Base-by-base conservation (phyloP, 179 eudicot genomes). In the Silene coronaria region DNA sequence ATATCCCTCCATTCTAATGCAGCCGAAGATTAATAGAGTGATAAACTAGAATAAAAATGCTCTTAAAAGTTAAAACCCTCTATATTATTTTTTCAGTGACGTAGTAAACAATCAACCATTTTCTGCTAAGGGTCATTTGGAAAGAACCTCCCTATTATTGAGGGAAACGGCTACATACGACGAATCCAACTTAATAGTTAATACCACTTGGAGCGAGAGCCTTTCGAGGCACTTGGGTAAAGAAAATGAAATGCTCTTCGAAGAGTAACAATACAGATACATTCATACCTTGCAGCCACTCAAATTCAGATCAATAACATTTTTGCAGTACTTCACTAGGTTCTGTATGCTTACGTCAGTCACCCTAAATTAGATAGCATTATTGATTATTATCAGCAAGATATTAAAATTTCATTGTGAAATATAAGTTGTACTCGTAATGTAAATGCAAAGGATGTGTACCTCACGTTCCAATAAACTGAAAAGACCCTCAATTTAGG, bases 381-480 rank as follows among this genome's bases (percentile, higher is more conserved):
- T 68, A 45, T 70, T 26, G 34, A 73, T 27, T 68, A 45, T 70
- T 26, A 48, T 82, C 66, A 78, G 73, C 32, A 11, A 59, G 9
- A 46, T 22, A 19, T 23, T 16, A 57, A 57, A 6, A 69, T 27
- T 17, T 24, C 26, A 74, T 34, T 75, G 59, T 17, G 8, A 24
- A 51, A 21, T 5, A 53, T 13, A 67, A 22, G 57, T 4, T 13
- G 24, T 19, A 67, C 0, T 21, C n/a, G n/a, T 30, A 34, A 42
- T n/a, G n/a, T n/a, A 53, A 19, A 68, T 21, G 67, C 59, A 65
- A 42, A 14, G 67, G 38, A 61, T 61, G 70, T 63, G 58, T 84
- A 95, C 99, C 97, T 95, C 72, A 89, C 89, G 80, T 95, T 95
- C 99, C 99, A 95, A 81, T 95, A 95, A 65, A 89, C 84, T 16